phyloP scores from a whole-genome alignment of 192 early-diverging fungal genomes.

The Coemansia guatemalensis region DNA sequence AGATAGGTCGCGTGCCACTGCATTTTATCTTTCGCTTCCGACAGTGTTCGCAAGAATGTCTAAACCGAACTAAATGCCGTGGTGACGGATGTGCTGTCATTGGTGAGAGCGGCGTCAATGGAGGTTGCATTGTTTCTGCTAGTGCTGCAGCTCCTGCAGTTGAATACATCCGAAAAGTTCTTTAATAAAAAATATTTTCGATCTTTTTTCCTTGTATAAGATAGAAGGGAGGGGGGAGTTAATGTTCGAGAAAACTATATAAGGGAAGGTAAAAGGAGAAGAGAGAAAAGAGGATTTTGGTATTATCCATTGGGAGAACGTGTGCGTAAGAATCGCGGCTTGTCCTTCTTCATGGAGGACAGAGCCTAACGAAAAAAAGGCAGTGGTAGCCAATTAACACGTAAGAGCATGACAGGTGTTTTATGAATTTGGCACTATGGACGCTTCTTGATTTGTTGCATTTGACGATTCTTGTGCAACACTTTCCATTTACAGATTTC shows the following conservation, averaged over 20 bases:
- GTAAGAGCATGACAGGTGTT: background rate
- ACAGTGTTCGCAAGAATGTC: conserved; percentile 54
- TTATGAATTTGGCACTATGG: background rate
- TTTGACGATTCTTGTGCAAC: too few relatives aligned
- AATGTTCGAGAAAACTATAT: conserved; percentile 1
- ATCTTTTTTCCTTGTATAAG: background rate
- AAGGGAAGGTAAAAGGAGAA: conserved; percentile 6
- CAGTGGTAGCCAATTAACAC: background rate
- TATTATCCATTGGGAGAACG: background rate
- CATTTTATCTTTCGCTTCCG: conserved; percentile 53
- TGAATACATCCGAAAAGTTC: background rate
- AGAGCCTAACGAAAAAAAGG: background rate
- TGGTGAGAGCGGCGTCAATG: conserved; percentile 8
- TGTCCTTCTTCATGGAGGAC: background rate
- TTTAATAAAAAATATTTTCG: background rate
- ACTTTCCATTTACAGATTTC: background rate
- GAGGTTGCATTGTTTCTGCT: conserved; percentile 4
- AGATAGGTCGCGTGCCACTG: conserved; percentile 48
- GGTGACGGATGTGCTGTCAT: conserved; percentile 4
- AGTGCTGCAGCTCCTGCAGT: background rate
- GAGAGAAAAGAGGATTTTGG: background rate
- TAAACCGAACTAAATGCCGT: conserved; percentile 30
- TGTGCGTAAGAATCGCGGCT: too few relatives aligned
- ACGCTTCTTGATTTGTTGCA: background rate
- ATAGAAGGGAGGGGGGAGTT: background rate